These are phyloP conservation scores for Chalciporus chontae DNA, from an alignment of 768 basidiomycete species.

Conservation along the genomic window DNA sequence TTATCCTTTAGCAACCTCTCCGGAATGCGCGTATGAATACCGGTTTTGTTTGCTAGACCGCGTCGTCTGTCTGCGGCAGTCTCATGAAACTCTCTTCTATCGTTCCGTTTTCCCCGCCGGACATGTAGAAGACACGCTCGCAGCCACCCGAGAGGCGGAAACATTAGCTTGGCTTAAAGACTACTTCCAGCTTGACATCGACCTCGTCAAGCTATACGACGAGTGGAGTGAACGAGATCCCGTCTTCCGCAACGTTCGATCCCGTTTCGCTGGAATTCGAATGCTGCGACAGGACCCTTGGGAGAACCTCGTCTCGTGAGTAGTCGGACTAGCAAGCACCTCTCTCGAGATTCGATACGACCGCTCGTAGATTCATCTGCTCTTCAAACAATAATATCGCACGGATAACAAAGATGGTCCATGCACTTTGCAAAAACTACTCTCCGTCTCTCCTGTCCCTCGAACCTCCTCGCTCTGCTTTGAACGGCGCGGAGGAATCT, in stretches of 20 bases:
- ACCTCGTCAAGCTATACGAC: slow-evolving; percentile 66
- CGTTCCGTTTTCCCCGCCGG: slow-evolving; percentile 59
- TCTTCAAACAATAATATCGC: slow-evolving; percentile 96
- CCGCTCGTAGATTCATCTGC: slow-evolving; percentile 78
- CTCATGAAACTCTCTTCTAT: slow-evolving; percentile 61
- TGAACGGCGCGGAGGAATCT: slow-evolving; percentile 32
- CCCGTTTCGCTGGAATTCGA: slow-evolving; percentile 76
- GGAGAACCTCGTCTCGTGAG: slow-evolving; percentile 93
- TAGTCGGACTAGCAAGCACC: slow-evolving; percentile 21
- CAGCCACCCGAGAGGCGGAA: slow-evolving; percentile 48
- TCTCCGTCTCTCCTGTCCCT: slow-evolving; percentile 64
- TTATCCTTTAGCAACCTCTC: slow-evolving; percentile 36
- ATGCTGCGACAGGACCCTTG: slow-evolving; percentile 92
- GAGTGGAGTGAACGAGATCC: slow-evolving; percentile 73
- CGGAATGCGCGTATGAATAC: slow-evolving; percentile 55
- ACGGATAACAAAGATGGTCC: slow-evolving; percentile 92
- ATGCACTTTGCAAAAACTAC: slow-evolving; percentile 73
- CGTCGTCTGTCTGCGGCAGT: slow-evolving; percentile 79
- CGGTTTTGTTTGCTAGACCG: slow-evolving; percentile 78
- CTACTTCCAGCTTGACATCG: slow-evolving; percentile 86
- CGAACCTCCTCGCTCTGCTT: slow-evolving; percentile 25
- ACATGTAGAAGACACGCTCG: slow-evolving; percentile 31
- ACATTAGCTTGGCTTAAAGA: slow-evolving; percentile 73
- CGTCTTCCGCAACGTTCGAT: slow-evolving; percentile 63
- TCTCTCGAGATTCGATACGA: slow-evolving; percentile 9